Percentiles rank a stretch among this genome's conserved stretches.
phyloP scores from a whole-genome alignment of 2,329 filamentous ascomycete genomes.

The Pseudogymnoascus destructans region DNA sequence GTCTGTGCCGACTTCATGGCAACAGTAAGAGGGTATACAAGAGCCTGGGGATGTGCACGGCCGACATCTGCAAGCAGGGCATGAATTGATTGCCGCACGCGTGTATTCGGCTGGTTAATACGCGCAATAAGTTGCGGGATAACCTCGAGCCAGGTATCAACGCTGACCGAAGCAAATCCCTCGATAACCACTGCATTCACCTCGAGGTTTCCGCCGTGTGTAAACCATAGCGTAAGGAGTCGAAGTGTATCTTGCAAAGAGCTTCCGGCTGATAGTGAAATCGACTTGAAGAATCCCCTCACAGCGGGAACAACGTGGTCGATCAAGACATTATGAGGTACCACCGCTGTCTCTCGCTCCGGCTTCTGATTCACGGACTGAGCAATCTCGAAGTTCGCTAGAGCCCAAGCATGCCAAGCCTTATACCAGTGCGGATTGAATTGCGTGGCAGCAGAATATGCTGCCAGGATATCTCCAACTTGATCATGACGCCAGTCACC shows the following conservation, averaged over 20 bases:
- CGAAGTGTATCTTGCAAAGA: conserved; percentile 91
- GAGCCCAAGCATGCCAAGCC: conserved; percentile 96
- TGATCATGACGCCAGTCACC: conserved; percentile 81
- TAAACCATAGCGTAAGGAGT: conserved; percentile 90
- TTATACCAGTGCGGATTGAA: conserved; percentile 97
- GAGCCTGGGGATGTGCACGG: conserved; percentile 82
- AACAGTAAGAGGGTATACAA: conserved; percentile 94
- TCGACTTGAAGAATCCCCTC: conserved; percentile 93
- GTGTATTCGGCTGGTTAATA: conserved; percentile 87
- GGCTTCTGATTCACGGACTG: conserved; percentile 47
- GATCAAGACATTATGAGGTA: conserved; percentile 54
- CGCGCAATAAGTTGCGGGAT: conserved; percentile 94
- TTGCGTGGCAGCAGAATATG: conserved; percentile 81
- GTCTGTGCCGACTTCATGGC: conserved; percentile 90
- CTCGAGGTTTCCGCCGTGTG: conserved; percentile 75
- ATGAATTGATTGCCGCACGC: conserved; percentile 83
- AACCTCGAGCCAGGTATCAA: conserved; percentile 97
- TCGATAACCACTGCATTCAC: conserved; percentile 83
- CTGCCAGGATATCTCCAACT: conserved; percentile 77
- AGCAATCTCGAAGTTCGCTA: conserved; percentile 97
- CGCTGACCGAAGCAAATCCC: conserved; percentile 80
- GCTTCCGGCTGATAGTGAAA: conserved; percentile 78
- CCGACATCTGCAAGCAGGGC: conserved; percentile 87
- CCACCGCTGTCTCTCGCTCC: conserved; percentile 26
- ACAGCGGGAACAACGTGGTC: conserved; percentile 92